Evolutionary conservation across 1,139 yeast species (phyloP), one percentile per base, ranked within the genome.

Genomic region (Candida anutae): DNA sequence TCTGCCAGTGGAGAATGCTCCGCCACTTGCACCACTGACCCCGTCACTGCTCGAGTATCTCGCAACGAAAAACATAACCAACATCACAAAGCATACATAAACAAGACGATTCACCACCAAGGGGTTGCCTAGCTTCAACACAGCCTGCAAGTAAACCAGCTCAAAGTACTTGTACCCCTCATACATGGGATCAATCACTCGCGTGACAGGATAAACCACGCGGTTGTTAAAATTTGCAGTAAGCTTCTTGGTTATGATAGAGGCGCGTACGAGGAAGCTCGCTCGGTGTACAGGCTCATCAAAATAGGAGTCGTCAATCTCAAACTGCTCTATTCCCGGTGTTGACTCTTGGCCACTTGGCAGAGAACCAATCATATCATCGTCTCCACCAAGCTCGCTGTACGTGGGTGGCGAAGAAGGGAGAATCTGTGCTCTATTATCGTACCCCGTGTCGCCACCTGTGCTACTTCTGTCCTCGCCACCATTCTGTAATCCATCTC

Each of bases 51-150:
- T 55, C 5, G 74, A 76, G 28, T 77, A 68, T 25, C 70, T 56
- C 12, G 85, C 66, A 5, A 83, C 65, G 15, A 70, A 48, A 45
- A 74, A 77, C 4, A 83, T 59, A 5, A 80, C 45, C 0, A 61
- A 36, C 20, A 85, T 72, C 38, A 85, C 70, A 28, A 78, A 50
- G 3, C 76, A 46, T 13, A 88, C 81, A 43, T 84, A 85, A 5
- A 83, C 50, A 20, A 87, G 61, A 25, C 97, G 62, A 40, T 81
- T 81, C 21, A 87, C 75, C 30, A 90, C 82, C 31, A 88, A 57
- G 1, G 96, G 96, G 48, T 88, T 87, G 6, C 96, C 95, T 17
- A 83, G 42, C 38, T 72, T 70, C 22, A 77, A 64, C 15, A 88
- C 56, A 22, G 65, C 53, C 23, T 58, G 55, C 40, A 87, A 95